Conservation (phyloP, 2,329 filamentous ascomycete genomes). For the Talaromyces piceae region DNA sequence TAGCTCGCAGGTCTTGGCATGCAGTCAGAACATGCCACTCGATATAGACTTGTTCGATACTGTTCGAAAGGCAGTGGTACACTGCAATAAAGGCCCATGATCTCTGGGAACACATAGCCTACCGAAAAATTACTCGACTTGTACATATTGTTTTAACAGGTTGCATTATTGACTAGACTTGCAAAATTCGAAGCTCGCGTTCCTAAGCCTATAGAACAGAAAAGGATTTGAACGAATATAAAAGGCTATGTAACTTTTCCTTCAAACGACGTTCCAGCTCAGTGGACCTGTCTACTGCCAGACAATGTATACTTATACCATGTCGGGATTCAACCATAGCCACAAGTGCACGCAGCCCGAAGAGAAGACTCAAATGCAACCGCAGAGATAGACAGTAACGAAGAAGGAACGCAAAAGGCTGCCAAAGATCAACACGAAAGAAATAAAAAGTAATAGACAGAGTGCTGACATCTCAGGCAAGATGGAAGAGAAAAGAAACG, state of each 20-base stretch:
- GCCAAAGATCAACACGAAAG: slow-evolving; percentile 13
- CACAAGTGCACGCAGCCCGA: neutral
- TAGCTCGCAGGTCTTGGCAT: neutral
- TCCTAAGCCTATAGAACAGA: slow-evolving; percentile 4
- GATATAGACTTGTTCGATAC: neutral
- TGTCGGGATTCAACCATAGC: neutral
- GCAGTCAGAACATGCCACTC: neutral
- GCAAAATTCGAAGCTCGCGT: neutral
- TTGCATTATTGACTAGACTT: neutral
- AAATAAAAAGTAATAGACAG: slow-evolving; percentile 9
- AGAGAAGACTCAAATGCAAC: neutral
- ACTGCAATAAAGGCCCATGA: too few species aligned
- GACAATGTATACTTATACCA: neutral
- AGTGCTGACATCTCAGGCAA: slow-evolving; percentile 15
- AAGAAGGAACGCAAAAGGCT: slow-evolving; percentile 6
- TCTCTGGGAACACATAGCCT: too few species aligned
- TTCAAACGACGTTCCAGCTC: neutral
- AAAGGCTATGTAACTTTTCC: slow-evolving; percentile 2
- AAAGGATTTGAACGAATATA: slow-evolving; percentile 2
- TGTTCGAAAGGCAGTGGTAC: too few species aligned
- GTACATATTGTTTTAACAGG: neutral
- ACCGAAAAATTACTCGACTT: too few species aligned
- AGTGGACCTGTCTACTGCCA: neutral
- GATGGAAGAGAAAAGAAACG: slow-evolving; percentile 11
- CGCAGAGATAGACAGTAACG: neutral